Evolutionary conservation across 768 basidiomycete species (phyloP).

Genomic region (Suillus alpinus): DNA sequence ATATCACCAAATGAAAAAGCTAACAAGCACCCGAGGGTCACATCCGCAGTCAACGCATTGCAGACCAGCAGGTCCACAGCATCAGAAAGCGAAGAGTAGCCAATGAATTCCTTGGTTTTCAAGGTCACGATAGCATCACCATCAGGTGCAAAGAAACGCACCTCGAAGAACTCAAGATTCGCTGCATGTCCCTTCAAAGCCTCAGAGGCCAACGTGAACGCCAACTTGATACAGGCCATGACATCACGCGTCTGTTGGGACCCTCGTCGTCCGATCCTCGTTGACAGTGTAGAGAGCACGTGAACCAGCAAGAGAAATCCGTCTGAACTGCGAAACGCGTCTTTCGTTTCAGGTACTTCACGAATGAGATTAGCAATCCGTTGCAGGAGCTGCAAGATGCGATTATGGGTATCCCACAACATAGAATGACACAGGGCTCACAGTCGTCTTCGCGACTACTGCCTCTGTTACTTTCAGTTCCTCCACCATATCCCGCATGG

Average conservation of each 20-base stretch:
- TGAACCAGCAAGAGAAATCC: conserved; percentile 77
- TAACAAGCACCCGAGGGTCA: conserved; percentile 65
- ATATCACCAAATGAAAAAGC: conserved; percentile 68
- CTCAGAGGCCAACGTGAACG: conserved; percentile 63
- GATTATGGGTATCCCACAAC: not conserved
- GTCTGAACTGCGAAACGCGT: conserved; percentile 78
- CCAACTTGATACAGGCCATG: conserved; percentile 55
- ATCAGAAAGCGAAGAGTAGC: conserved; percentile 60
- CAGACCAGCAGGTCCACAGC: conserved; percentile 54
- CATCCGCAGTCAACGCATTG: conserved; percentile 45
- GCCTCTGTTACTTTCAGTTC: conserved; percentile 60
- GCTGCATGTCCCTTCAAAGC: conserved; percentile 52
- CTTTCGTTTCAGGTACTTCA: conserved; percentile 63
- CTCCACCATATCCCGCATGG: conserved; percentile 70
- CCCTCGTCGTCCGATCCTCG: conserved; percentile 24
- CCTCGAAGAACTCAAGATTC: conserved; percentile 68
- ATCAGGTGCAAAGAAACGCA: conserved; percentile 30
- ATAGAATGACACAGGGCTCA: conserved; percentile 27
- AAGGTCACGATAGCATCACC: conserved; percentile 34
- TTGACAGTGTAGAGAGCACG: conserved; percentile 59
- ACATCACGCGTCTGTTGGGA: conserved; percentile 38
- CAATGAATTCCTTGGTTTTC: conserved; percentile 40
- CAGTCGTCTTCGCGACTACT: conserved; percentile 48
- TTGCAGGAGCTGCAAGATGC: conserved; percentile 46
- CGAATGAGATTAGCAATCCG: conserved; percentile 69